Percentiles rank a stretch among this genome's conserved stretches.
phyloP scores from a whole-genome alignment of 176 grass and related monocot species.

The Leersia perrieri region DNA sequence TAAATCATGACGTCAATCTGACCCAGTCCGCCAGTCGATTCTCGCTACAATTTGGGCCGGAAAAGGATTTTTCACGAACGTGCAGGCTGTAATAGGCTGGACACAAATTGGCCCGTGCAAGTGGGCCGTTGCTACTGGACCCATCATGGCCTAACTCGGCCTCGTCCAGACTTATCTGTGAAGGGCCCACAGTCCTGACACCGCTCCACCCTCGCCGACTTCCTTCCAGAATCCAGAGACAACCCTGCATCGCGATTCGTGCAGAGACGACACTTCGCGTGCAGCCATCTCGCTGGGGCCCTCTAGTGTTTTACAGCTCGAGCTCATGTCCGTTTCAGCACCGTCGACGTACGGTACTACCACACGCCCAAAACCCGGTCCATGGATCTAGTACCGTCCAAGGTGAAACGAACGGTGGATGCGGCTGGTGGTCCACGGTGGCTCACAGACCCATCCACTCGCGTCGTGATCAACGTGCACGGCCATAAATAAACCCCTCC shows the following conservation, averaged over 20 bases:
- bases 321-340: neutral
- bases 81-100: no score
- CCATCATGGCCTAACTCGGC: neutral
- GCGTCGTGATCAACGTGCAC: constrained; percentile 3
- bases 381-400: neutral
- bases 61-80: no score
- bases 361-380: neutral
- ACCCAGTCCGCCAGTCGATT: no score
- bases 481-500: constrained; percentile 22
- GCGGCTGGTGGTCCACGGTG: neutral
- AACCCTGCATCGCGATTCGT: neutral
- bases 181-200: neutral
- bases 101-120: no score
- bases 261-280: neutral
- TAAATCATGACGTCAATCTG: no score
- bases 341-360: no score
- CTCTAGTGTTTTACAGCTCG: neutral
- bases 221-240: neutral
- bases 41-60: no score
- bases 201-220: neutral
- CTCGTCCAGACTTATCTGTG: neutral
- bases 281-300: neutral
- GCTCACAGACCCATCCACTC: neutral
- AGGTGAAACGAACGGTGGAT: neutral
- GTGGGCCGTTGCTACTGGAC: no score